Conservation (phyloP, 352 stramenopile species). For the Pythium oligandrum region DNA sequence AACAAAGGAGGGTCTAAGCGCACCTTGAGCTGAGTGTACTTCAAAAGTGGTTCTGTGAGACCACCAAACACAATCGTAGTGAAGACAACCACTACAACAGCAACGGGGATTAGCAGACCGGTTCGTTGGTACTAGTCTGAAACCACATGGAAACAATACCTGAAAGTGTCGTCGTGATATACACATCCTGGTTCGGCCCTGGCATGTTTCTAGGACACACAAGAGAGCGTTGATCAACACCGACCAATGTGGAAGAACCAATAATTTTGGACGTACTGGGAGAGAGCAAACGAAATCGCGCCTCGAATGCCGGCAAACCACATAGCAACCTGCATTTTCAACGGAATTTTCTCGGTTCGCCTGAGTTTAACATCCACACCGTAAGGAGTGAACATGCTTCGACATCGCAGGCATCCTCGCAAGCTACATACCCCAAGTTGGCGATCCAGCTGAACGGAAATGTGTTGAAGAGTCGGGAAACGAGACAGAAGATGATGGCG, state of each 20-base stretch:
- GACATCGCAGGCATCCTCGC: conserved; percentile 38
- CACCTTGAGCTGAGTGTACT: conserved; percentile 67
- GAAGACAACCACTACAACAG: conserved; percentile 88
- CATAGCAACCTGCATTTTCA: conserved; percentile 90
- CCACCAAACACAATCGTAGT: conserved; percentile 95
- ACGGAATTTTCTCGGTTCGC: conserved; percentile 55
- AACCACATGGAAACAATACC: conserved; percentile 18
- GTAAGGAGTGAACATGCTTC: conserved; percentile 37
- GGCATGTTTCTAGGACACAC: conserved; percentile 85
- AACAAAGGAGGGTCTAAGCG: neutral
- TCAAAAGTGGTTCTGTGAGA: conserved; percentile 87
- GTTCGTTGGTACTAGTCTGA: too few relatives aligned
- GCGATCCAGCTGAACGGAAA: conserved; percentile 85
- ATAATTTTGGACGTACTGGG: conserved; percentile 37
- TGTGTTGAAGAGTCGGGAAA: conserved; percentile 92
- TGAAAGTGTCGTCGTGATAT: conserved; percentile 66
- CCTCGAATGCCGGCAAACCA: conserved; percentile 92
- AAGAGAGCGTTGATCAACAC: neutral
- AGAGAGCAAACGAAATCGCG: conserved; percentile 81
- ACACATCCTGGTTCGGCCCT: conserved; percentile 88
- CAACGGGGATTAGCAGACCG: neutral
- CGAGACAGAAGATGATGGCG: conserved; percentile 77
- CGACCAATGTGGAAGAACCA: neutral
- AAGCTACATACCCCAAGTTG: conserved; percentile 38
- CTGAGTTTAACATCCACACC: conserved; percentile 16